Base-by-base conservation (phyloP, 352 stramenopile genomes). In the Pythium phragmitis region DNA sequence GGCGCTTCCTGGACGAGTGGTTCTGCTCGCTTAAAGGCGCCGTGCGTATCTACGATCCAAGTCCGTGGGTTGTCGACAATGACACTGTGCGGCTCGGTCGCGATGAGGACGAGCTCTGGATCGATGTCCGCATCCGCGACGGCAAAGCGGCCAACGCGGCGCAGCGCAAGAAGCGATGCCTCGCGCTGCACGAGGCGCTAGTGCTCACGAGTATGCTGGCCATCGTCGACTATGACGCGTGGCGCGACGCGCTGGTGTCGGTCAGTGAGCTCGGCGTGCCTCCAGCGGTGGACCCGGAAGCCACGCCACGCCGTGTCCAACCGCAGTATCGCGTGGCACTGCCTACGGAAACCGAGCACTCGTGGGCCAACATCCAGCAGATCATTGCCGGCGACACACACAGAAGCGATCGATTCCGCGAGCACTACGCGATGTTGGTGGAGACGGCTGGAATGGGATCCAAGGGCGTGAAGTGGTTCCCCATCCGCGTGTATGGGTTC, bases 31-130 rank as follows among this genome's bases (percentile, higher is more conserved):
- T 52, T 4, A 23, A 36, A 0, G 46, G 23, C 46, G 46, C 46
- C 2, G 2, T 36, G 23, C 11, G 46, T 0, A n/a, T 52, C 19
- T 12, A 36, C 46, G 46, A 52, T 21, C 7, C 46, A 13, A 52
- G 23, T n/a, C 46, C 23, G 21, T 52, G 26, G 7, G 46, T 19
- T 26, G 21, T 7, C 7, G 23, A 36, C 21, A 6, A 36, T 7
- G 46, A 34, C 21, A 8, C 12, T 0, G 19, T 52, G 21, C 46
- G 19, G 11, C 19, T 52, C 21, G 46, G 46, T 0, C 23, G 46
- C 19, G 46, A 52, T 13, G 46, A 36, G 21, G 23, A 33, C 14
- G 36, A 52, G 46, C 46, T 52, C 23, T 52, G 46, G 46, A 52
- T 52, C 21, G 23, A 36, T 17, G 21, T 52, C 21, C 46, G 46